Conservation (phyloP, 2,329 filamentous ascomycete species). For the Epichloe scottii region DNA sequence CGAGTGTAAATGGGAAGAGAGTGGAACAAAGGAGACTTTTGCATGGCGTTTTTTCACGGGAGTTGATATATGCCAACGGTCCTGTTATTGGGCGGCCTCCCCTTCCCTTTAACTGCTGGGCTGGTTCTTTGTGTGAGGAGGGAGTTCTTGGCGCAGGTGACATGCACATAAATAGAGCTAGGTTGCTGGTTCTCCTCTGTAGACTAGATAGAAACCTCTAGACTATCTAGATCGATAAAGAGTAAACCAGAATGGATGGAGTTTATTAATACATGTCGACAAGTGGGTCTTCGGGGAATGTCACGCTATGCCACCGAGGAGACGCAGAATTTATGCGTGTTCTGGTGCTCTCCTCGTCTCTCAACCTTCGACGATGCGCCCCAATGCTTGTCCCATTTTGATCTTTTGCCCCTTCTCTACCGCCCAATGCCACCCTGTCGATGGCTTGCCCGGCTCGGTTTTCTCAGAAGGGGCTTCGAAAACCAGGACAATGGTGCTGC, state of each 20-base stretch:
- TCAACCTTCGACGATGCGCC: conserved; percentile 50
- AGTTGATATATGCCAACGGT: background rate
- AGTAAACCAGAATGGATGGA: background rate
- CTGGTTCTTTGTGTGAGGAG: background rate
- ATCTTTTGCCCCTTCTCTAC: conserved; percentile 80
- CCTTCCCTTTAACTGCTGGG: too few species aligned
- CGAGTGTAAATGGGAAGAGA: background rate
- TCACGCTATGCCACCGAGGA: background rate
- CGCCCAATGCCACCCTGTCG: conserved; percentile 70
- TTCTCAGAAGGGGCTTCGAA: conserved; percentile 77
- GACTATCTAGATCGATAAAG: background rate
- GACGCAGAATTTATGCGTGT: background rate
- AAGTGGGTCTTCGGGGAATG: background rate
- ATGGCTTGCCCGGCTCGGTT: conserved; percentile 36
- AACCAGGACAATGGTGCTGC: conserved; percentile 87
- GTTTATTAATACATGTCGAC: background rate
- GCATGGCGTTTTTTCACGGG: conserved; percentile 5
- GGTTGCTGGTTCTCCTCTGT: too few species aligned
- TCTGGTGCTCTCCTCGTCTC: background rate
- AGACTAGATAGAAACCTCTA: background rate
- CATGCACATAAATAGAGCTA: too few species aligned
- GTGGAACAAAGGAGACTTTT: background rate
- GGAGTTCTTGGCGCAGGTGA: background rate
- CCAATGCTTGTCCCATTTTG: conserved; percentile 79
- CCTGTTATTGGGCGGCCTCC: background rate